Conservation (phyloP, 2,329 filamentous ascomycete species). For the Elsinoe fawcettii region DNA sequence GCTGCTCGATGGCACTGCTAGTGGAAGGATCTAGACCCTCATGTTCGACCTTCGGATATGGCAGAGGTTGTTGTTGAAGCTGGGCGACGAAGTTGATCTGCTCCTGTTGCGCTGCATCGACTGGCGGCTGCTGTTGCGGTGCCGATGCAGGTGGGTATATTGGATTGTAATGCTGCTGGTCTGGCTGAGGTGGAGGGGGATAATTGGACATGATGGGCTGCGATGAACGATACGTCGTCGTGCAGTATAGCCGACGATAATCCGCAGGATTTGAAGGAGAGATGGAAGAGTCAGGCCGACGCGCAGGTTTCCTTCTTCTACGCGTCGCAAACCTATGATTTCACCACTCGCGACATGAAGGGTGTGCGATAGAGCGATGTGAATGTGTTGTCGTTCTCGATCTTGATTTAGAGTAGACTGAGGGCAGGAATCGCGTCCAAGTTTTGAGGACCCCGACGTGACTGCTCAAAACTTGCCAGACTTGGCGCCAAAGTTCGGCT, state of each 20-base stretch:
- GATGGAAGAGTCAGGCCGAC: not conserved
- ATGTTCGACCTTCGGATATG: conserved; percentile 30
- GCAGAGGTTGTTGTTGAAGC: conserved; percentile 25
- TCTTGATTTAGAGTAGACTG: not conserved
- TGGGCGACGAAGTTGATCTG: conserved; percentile 28
- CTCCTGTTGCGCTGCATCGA: conserved; percentile 28
- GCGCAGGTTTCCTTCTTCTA: not conserved
- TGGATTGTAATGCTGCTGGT: conserved; percentile 30
- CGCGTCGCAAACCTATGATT: not conserved
- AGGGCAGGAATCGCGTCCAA: conserved; percentile 5
- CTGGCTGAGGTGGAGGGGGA: conserved; percentile 29
- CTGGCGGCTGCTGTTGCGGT: conserved; percentile 23
- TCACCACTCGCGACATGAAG: not conserved
- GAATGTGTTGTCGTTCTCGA: not conserved
- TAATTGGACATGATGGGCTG: conserved; percentile 28
- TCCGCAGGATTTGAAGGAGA: conserved; percentile 6
- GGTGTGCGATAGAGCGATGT: not conserved
- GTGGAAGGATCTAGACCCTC: conserved; percentile 19
- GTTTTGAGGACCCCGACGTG: not conserved
- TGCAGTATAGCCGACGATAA: conserved; percentile 8
- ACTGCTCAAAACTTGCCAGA: not conserved
- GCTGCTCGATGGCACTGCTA: conserved; percentile 22
- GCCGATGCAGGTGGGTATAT: conserved; percentile 27
- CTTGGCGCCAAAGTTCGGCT: not conserved
- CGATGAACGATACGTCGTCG: conserved; percentile 7